A percentile compares a stretch with the other conserved stretches of the same genome.
phyloP scores from a whole-genome alignment of 2,329 filamentous ascomycete genomes.

The Epichloe festucae region DNA sequence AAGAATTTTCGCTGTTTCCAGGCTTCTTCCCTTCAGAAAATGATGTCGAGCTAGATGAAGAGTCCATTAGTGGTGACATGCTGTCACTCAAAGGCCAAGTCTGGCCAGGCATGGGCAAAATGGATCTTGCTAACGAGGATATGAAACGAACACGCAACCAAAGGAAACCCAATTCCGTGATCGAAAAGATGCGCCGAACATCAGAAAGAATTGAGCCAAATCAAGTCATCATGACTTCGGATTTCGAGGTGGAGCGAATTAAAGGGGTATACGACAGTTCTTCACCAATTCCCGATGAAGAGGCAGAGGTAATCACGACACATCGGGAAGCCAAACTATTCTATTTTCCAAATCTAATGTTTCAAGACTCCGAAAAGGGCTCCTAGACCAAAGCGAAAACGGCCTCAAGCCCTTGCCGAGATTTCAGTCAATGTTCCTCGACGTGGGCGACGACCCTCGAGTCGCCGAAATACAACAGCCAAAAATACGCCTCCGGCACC shows the following conservation, averaged over 20 bases:
- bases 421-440: constrained; percentile 22
- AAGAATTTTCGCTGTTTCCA: constrained; percentile 17
- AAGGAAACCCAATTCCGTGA: constrained; percentile 60
- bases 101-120: constrained; percentile 70
- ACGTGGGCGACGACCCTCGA: constrained; percentile 12
- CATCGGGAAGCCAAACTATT: background rate
- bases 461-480: constrained; percentile 12
- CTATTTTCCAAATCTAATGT: background rate
- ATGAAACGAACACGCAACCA: constrained; percentile 67
- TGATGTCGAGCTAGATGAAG: constrained; percentile 18
- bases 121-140: constrained; percentile 62
- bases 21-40: constrained; percentile 16
- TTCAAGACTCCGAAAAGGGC: constrained; percentile 18
- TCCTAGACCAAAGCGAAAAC: constrained; percentile 19
- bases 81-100: constrained; percentile 53
- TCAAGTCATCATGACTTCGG: constrained; percentile 49
- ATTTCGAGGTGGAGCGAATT: constrained; percentile 35
- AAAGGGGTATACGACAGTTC: constrained; percentile 49
- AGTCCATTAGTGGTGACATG: constrained; percentile 15
- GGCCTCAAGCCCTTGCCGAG: constrained; percentile 19
- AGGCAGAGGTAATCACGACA: constrained; percentile 28
- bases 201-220: constrained; percentile 50
- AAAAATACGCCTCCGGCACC: constrained; percentile 8
- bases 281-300: constrained; percentile 29
- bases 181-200: constrained; percentile 50